Conservation (phyloP, 495 filamentous ascomycete genomes). For the Trichoderma parareesei region DNA sequence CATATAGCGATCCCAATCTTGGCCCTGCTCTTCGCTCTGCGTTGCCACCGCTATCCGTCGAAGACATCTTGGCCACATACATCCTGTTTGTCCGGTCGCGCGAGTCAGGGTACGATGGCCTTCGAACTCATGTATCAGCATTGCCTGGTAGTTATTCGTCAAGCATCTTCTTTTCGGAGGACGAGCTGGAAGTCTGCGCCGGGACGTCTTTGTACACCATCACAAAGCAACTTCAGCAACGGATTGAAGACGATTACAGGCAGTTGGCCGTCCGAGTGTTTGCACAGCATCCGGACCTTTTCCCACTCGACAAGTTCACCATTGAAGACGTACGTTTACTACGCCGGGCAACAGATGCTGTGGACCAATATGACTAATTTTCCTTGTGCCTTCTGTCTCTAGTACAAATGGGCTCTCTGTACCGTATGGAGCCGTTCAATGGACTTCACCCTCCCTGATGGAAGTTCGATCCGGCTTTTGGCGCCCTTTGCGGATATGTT, state of each 20-base stretch:
- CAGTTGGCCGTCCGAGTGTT: constrained; percentile 20
- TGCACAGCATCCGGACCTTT: constrained; percentile 24
- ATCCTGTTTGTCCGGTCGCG: constrained; percentile 26
- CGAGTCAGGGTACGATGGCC: constrained; percentile 24
- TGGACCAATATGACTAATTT: constrained; percentile 17
- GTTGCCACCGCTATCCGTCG: constrained; percentile 23
- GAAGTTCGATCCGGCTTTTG: constrained; percentile 23
- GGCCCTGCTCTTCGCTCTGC: constrained; percentile 23
- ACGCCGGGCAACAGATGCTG: constrained; percentile 16
- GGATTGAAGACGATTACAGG: constrained; percentile 23
- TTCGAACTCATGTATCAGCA: constrained; percentile 23
- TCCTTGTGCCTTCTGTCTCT: constrained; percentile 15
- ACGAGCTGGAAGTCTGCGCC: constrained; percentile 24
- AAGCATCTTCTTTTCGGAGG: constrained; percentile 24
- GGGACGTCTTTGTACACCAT: constrained; percentile 24
- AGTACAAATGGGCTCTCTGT: constrained; percentile 28
- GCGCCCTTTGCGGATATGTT: constrained; percentile 27
- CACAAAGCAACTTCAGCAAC: constrained; percentile 22
- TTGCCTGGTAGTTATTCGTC: constrained; percentile 25
- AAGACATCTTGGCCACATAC: constrained; percentile 25
- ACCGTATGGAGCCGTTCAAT: constrained; percentile 27
- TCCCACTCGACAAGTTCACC: constrained; percentile 24
- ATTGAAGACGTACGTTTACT: constrained; percentile 23
- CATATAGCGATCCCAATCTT: constrained; percentile 26
- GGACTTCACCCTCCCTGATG: constrained; percentile 25